phyloP scores from a whole-genome alignment of 192 early-diverging fungal genomes.

The Borealophlyctis nickersoniae region DNA sequence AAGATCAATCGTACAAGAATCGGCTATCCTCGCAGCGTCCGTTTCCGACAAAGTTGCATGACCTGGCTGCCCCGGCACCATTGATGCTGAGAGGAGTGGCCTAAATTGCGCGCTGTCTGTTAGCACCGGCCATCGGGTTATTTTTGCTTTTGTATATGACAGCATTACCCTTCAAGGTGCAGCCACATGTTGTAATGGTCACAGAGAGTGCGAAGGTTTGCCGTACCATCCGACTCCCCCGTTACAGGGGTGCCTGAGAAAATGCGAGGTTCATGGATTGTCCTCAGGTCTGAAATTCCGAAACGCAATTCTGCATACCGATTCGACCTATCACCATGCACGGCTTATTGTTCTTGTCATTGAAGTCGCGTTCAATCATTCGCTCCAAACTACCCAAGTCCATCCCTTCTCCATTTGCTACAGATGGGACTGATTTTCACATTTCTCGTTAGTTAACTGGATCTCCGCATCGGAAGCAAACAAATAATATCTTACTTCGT shows the following conservation, averaged over 20 bases:
- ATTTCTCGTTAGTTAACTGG: neutral
- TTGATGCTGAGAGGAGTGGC: too few species aligned
- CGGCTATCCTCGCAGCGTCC: neutral
- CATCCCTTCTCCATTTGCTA: conserved; percentile 3
- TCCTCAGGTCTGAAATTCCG: too few species aligned
- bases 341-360: too few species aligned
- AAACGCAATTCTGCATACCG: too few species aligned
- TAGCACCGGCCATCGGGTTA: neutral
- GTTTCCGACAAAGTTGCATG: too few species aligned
- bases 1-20: neutral
- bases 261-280: too few species aligned
- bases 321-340: too few species aligned
- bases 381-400: conserved; percentile 8
- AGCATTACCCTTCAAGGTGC: conserved; percentile 23
- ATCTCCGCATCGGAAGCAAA: neutral
- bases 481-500: neutral
- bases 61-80: too few species aligned
- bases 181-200: conserved; percentile 10
- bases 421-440: conserved; percentile 5
- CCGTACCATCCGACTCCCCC: conserved; percentile 1
- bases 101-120: too few species aligned
- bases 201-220: conserved; percentile 8
- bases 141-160: too few species aligned
- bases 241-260: conserved; percentile 11
- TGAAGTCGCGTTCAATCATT: conserved; percentile 11